These are phyloP conservation scores for Fusarium longipes DNA, from an alignment of 2,329 filamentous ascomycete species.

Conservation along the genomic window DNA sequence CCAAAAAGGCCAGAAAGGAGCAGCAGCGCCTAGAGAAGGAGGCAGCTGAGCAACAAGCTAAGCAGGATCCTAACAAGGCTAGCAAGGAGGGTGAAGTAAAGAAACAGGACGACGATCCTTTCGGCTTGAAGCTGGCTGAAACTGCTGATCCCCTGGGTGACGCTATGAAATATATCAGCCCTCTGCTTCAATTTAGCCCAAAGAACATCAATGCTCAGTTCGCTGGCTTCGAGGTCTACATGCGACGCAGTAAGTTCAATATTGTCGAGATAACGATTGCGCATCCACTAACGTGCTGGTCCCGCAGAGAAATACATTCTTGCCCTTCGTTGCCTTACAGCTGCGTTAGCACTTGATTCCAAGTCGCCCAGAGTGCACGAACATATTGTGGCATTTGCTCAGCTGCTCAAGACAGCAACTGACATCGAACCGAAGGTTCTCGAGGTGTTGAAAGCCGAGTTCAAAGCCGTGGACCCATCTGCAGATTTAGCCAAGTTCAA, in stretches of 20 bases:
- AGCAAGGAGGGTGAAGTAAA: slow-evolving; percentile 72
- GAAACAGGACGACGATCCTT: slow-evolving; percentile 91
- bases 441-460: slow-evolving; percentile 76
- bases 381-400: slow-evolving; percentile 76
- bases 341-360: slow-evolving; percentile 75
- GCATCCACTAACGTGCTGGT: neutral
- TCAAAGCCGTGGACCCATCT: slow-evolving; percentile 69
- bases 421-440: slow-evolving; percentile 70
- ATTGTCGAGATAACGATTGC: no score
- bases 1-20: slow-evolving; percentile 91
- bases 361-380: slow-evolving; percentile 79
- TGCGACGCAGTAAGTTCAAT: slow-evolving; percentile 77
- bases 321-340: slow-evolving; percentile 85
- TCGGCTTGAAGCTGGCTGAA: slow-evolving; percentile 81
- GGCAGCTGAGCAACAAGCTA: slow-evolving; percentile 80
- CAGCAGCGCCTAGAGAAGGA: slow-evolving; percentile 73
- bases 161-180: slow-evolving; percentile 85
- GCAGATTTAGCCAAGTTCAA: slow-evolving; percentile 73
- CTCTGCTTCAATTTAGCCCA: slow-evolving; percentile 84
- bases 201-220: slow-evolving; percentile 84
- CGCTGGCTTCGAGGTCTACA: slow-evolving; percentile 89
- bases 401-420: slow-evolving; percentile 68
- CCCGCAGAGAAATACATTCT: slow-evolving; percentile 83
- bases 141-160: slow-evolving; percentile 86
- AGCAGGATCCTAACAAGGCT: slow-evolving; percentile 86